These are phyloP conservation scores for Warburgia ugandensis DNA, from an alignment of 164 flowering plant species.

Conservation along the genomic window DNA sequence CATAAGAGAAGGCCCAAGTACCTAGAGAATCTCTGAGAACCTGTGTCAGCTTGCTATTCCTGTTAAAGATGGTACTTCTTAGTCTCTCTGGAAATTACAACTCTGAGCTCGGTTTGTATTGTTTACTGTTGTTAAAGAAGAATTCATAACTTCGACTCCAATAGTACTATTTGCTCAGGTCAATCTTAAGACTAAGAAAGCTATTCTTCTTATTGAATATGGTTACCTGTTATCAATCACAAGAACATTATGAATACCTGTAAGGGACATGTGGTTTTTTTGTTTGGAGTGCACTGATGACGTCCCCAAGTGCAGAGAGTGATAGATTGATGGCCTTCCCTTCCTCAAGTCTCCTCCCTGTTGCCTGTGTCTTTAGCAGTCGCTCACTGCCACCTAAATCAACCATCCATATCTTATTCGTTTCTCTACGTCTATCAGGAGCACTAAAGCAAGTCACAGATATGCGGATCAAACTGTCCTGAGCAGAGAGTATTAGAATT, in stretches of 20 bases:
- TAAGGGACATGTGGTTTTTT: constrained; percentile 47
- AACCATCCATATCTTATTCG: constrained; percentile 59
- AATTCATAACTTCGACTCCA: too few relatives aligned
- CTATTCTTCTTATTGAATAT: too few relatives aligned
- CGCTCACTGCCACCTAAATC: constrained; percentile 81
- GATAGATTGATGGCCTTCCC: constrained; percentile 71
- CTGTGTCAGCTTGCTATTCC: constrained; percentile 79
- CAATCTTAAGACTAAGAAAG: too few relatives aligned
- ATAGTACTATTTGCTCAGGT: too few relatives aligned
- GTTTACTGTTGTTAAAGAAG: too few relatives aligned
- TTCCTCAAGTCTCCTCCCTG: constrained; percentile 59
- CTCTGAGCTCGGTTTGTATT: too few relatives aligned
- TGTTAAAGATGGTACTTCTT: too few relatives aligned
- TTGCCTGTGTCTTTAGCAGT: constrained; percentile 49
- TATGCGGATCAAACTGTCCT: constrained; percentile 49
- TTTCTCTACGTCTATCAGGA: constrained; percentile 41
- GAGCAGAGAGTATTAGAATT: constrained; percentile 7
- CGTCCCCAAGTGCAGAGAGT: constrained; percentile 71
- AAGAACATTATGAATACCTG: constrained; percentile 42
- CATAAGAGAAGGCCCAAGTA: constrained; percentile 17
- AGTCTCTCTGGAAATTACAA: too few relatives aligned
- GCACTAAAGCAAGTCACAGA: constrained; percentile 32
- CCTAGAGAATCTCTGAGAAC: constrained; percentile 67
- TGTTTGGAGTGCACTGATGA: constrained; percentile 54
- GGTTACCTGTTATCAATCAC: too few relatives aligned